Percentiles rank a stretch among this genome's conserved stretches.
phyloP scores from a whole-genome alignment of 495 filamentous ascomycete genomes.

The Podospora anserina region DNA sequence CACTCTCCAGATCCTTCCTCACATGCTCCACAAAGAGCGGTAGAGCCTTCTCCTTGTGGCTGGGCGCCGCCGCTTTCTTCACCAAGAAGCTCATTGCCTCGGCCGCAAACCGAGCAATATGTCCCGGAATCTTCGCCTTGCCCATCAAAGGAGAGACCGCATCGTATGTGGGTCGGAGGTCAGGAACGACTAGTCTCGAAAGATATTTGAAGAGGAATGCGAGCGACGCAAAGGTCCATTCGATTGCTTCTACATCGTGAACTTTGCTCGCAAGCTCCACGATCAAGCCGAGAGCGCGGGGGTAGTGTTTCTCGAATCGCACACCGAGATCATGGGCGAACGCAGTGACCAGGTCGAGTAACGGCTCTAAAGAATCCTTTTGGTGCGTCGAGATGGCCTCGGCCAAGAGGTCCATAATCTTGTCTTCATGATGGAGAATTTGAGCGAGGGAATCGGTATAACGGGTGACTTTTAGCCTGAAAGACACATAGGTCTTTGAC shows the following conservation, averaged over 20 bases:
- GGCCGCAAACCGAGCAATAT: conserved; percentile 86
- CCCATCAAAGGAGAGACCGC: conserved; percentile 84
- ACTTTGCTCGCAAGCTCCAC: conserved; percentile 47
- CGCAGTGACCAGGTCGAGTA: conserved; percentile 77
- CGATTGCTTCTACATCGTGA: conserved; percentile 70
- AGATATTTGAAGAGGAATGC: conserved; percentile 98
- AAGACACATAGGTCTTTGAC: conserved; percentile 71
- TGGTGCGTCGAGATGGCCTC: conserved; percentile 76
- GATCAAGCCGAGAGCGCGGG: conserved; percentile 64
- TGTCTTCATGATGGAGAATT: conserved; percentile 80
- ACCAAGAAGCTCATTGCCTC: conserved; percentile 93
- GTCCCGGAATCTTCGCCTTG: conserved; percentile 71
- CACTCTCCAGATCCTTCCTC: conserved; percentile 60
- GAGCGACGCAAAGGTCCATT: conserved; percentile 94
- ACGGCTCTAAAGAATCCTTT: conserved; percentile 71
- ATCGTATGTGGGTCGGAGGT: conserved; percentile 77
- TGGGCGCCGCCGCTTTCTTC: conserved; percentile 74
- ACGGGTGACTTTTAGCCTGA: conserved; percentile 66
- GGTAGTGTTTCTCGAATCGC: conserved; percentile 87
- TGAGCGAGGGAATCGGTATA: conserved; percentile 87
- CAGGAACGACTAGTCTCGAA: conserved; percentile 75
- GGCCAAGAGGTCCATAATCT: conserved; percentile 74
- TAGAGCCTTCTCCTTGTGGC: conserved; percentile 70
- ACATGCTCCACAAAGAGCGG: conserved; percentile 64
- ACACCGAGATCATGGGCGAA: conserved; percentile 88